Evolutionary conservation across 169 alveolate genomes (phyloP).

Genomic region (Cystoisospora suis): DNA sequence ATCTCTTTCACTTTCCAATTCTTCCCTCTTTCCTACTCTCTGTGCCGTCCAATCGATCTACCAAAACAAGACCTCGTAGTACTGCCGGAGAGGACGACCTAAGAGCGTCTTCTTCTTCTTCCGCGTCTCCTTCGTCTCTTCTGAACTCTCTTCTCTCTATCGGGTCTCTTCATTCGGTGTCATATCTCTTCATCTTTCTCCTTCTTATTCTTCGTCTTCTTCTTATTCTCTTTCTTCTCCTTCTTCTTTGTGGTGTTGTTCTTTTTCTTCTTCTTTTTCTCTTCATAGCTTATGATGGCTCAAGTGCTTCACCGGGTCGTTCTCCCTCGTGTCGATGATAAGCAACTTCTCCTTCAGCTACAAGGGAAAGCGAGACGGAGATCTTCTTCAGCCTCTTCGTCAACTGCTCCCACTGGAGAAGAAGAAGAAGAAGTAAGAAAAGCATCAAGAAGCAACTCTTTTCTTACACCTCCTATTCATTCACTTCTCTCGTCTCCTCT

Average conservation of each 20-base stretch:
- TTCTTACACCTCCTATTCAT: background rate
- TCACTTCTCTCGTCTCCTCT: background rate
- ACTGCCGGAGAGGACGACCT: background rate
- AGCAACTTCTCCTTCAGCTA: conserved; percentile 1
- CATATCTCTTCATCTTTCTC: background rate
- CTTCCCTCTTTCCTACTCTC: background rate
- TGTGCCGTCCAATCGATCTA: background rate
- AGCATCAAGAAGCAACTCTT: background rate
- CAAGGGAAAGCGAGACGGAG: too few species aligned
- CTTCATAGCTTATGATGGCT: background rate
- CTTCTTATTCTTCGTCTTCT: background rate
- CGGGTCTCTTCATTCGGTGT: background rate
- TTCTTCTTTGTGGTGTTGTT: background rate
- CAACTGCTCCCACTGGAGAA: too few species aligned
- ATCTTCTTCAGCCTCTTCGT: too few species aligned
- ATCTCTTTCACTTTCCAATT: background rate
- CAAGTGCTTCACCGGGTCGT: background rate
- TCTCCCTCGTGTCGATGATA: background rate
- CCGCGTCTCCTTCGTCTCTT: background rate
- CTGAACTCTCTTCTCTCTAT: background rate
- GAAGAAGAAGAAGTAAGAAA: too few species aligned
- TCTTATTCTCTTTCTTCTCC: background rate
- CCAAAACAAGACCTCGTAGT: background rate
- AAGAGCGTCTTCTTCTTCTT: background rate
- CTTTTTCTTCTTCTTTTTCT: background rate